These are phyloP conservation scores for Mycena chlorophos DNA, from an alignment of 768 basidiomycete species.

Conservation along the genomic window DNA sequence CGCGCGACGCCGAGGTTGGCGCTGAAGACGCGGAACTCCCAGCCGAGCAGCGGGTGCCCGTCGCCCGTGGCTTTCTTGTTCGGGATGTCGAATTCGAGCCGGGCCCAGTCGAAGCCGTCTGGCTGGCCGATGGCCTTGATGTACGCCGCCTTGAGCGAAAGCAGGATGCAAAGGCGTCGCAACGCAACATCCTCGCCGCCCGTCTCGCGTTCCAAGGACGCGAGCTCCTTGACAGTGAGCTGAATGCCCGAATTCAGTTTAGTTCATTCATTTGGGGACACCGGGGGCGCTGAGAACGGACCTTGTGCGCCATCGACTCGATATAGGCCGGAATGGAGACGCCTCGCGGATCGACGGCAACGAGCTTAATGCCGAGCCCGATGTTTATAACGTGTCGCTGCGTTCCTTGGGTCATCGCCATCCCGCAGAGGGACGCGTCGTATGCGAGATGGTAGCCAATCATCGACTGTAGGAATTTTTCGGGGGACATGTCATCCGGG, in stretches of 20 bases:
- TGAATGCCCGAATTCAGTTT: slow-evolving; percentile 16
- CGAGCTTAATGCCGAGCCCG: slow-evolving; percentile 75
- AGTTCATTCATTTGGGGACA: not conserved
- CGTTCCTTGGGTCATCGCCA: slow-evolving; percentile 82
- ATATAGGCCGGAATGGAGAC: slow-evolving; percentile 62
- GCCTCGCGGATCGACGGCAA: slow-evolving; percentile 61
- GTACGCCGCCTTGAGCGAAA: slow-evolving; percentile 80
- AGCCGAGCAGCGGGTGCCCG: slow-evolving; percentile 67
- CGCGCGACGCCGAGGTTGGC: slow-evolving; percentile 70
- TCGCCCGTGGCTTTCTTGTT: slow-evolving; percentile 64
- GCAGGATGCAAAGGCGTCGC: slow-evolving; percentile 73
- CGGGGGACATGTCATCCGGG: slow-evolving; percentile 60
- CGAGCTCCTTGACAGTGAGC: slow-evolving; percentile 46
- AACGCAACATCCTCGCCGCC: slow-evolving; percentile 67
- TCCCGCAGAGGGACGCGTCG: slow-evolving; percentile 71
- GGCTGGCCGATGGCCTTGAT: slow-evolving; percentile 84
- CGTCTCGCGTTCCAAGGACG: slow-evolving; percentile 50
- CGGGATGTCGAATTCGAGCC: slow-evolving; percentile 78
- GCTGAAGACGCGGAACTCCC: slow-evolving; percentile 85
- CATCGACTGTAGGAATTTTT: slow-evolving; percentile 67
- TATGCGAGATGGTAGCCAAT: slow-evolving; percentile 78
- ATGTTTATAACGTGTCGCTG: slow-evolving; percentile 78
- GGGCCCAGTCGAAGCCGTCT: slow-evolving; percentile 75
- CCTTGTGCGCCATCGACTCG: slow-evolving; percentile 77
- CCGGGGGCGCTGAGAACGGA: slow-evolving; percentile 30